phyloP scores from a whole-genome alignment of 2,329 filamentous ascomycete genomes.

The Fusarium sambucinum region DNA sequence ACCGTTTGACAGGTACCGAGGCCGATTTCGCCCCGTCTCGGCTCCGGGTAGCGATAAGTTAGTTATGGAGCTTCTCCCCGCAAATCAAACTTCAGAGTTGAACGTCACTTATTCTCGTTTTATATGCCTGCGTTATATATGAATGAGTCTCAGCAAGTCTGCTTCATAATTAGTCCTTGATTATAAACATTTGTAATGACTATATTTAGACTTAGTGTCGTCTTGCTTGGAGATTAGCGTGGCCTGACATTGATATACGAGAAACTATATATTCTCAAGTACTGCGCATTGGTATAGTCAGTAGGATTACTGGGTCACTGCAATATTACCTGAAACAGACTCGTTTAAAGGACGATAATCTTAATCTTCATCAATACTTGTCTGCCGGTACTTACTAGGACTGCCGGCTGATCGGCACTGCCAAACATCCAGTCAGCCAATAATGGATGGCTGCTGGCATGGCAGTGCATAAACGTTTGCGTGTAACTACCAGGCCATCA shows the following conservation, averaged over 20 bases:
- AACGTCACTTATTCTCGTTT: conserved; percentile 9
- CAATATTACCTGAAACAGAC: conserved; percentile 2
- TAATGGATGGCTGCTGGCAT: neutral
- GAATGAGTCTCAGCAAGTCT: neutral
- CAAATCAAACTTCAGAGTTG: conserved; percentile 9
- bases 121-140: neutral
- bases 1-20: conserved; percentile 23
- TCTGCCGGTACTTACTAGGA: conserved; percentile 3
- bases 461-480: neutral
- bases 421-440: conserved; percentile 5
- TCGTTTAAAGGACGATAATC: neutral
- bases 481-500: conserved; percentile 2
- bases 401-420: conserved; percentile 7
- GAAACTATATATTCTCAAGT: neutral
- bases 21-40: conserved; percentile 31
- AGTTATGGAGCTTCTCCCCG: conserved; percentile 10
- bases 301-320: neutral
- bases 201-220: neutral
- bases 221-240: neutral
- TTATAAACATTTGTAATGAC: neutral
- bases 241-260: neutral
- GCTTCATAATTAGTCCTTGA: neutral
- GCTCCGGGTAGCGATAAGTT: conserved; percentile 22
- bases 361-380: conserved; percentile 1
- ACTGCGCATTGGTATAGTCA: neutral